Percentiles rank a stretch among this genome's conserved stretches.
Evolutionary conservation across 2,329 filamentous ascomycete species (phyloP).

Genomic region (Cyphellophora attinorum): DNA sequence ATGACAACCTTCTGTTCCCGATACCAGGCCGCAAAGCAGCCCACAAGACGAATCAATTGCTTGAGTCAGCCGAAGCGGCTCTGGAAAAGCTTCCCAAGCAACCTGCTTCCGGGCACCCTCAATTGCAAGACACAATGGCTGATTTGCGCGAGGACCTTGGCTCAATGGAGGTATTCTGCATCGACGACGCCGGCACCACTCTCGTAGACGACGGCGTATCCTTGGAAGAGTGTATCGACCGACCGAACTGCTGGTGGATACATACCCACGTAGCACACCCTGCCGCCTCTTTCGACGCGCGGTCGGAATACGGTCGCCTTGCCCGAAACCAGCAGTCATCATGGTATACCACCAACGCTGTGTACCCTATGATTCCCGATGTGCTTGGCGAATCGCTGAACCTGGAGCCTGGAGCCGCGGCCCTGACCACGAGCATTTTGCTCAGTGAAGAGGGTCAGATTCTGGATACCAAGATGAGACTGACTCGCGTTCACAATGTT

Average conservation of each 20-base stretch:
- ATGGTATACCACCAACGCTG: slow-evolving; percentile 41
- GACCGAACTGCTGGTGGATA: slow-evolving; percentile 45
- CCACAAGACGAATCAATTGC: slow-evolving; percentile 15
- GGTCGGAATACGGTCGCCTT: slow-evolving; percentile 43
- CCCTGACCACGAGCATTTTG: slow-evolving; percentile 51
- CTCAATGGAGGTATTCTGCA: slow-evolving; percentile 47
- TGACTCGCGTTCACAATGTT: slow-evolving; percentile 47
- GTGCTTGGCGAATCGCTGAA: slow-evolving; percentile 43
- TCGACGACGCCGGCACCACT: slow-evolving; percentile 44
- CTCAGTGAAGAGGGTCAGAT: slow-evolving; percentile 42
- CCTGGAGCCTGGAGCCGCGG: slow-evolving; percentile 42
- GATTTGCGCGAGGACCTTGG: slow-evolving; percentile 48
- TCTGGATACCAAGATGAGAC: slow-evolving; percentile 43
- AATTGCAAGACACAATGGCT: slow-evolving; percentile 43
- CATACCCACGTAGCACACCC: slow-evolving; percentile 57
- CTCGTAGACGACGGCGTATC: slow-evolving; percentile 58
- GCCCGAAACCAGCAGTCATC: slow-evolving; percentile 45
- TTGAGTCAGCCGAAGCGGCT: background rate
- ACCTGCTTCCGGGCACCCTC: background rate
- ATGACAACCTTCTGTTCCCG: slow-evolving; percentile 8
- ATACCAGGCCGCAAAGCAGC: slow-evolving; percentile 7
- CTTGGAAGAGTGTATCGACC: slow-evolving; percentile 31
- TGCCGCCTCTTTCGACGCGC: slow-evolving; percentile 48
- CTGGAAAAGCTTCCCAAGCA: slow-evolving; percentile 1
- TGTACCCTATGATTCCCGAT: slow-evolving; percentile 48